A percentile compares a stretch with the other conserved stretches of the same genome.
Evolutionary conservation across 306 rosid species (phyloP).

Genomic region (Dicorynia guianensis): DNA sequence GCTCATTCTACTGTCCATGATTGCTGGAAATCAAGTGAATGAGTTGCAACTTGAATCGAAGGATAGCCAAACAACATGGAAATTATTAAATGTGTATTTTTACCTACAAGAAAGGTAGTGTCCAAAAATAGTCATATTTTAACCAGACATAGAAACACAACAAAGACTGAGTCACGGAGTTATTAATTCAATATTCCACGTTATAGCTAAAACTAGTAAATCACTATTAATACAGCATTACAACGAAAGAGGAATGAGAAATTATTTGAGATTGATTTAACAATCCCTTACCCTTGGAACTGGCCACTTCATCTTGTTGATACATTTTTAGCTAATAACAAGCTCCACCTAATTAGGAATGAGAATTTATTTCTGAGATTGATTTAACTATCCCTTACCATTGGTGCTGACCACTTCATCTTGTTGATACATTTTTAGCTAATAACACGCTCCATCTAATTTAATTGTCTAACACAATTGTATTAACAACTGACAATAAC

Average conservation of each 20-base stretch:
- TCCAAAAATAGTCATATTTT: neutral
- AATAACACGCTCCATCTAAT: constrained; percentile 15
- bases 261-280: neutral
- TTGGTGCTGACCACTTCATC: neutral
- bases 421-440: neutral
- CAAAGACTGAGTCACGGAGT: neutral
- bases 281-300: neutral
- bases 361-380: neutral
- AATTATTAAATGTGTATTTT: constrained; percentile 45
- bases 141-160: constrained; percentile 31
- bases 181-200: neutral
- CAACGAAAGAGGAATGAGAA: neutral
- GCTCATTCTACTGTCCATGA: constrained; percentile 74
- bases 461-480: neutral
- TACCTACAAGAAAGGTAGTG: constrained; percentile 52
- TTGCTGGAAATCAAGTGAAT: constrained; percentile 84
- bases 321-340: neutral
- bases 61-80: constrained; percentile 50
- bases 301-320: neutral
- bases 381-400: neutral
- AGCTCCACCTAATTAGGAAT: constrained; percentile 26
- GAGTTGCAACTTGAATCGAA: constrained; percentile 56
- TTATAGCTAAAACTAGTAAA: neutral
- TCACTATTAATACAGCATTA: neutral
- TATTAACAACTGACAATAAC: neutral